Percentiles rank a stretch among this genome's conserved stretches.
Conservation (phyloP, 2,329 filamentous ascomycete genomes). For the Beauveria australis region DNA sequence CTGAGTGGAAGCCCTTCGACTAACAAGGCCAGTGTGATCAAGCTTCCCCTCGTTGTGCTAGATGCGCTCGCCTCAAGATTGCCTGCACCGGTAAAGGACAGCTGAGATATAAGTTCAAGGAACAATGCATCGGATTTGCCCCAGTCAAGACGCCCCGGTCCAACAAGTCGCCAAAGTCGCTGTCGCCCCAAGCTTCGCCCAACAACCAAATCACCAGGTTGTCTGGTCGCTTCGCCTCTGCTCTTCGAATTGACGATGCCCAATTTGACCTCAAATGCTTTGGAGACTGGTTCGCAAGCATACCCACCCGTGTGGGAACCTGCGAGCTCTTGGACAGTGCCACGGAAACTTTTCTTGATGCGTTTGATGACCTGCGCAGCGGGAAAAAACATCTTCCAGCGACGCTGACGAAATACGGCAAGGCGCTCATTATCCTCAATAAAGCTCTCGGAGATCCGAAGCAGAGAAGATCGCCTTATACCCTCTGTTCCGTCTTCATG, state of each 20-base stretch:
- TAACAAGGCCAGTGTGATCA: constrained; percentile 35
- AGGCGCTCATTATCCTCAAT: constrained; percentile 22
- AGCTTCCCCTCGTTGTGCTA: constrained; percentile 32
- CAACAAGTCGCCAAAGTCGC: background rate
- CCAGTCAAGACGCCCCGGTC: background rate
- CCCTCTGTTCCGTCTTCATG: constrained; percentile 29
- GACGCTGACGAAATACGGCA: constrained; percentile 23
- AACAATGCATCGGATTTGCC: constrained; percentile 17
- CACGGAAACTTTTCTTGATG: constrained; percentile 22
- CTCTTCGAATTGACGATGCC: constrained; percentile 32
- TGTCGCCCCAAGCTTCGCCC: constrained; percentile 16
- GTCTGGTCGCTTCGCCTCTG: constrained; percentile 20
- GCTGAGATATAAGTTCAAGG: constrained; percentile 41
- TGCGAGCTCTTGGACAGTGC: constrained; percentile 37
- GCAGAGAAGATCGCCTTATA: constrained; percentile 22
- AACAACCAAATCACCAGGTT: constrained; percentile 23
- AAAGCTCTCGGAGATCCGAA: constrained; percentile 20
- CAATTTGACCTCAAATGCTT: constrained; percentile 40
- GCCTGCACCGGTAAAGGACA: constrained; percentile 37
- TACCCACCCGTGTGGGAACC: constrained; percentile 35
- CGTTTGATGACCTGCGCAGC: constrained; percentile 18
- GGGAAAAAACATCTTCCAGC: constrained; percentile 16
- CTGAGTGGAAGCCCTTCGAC: background rate
- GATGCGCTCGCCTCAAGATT: constrained; percentile 37
- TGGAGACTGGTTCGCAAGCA: constrained; percentile 35